phyloP scores from a whole-genome alignment of 305 asterid species.

The Ilex paraguariensis region DNA sequence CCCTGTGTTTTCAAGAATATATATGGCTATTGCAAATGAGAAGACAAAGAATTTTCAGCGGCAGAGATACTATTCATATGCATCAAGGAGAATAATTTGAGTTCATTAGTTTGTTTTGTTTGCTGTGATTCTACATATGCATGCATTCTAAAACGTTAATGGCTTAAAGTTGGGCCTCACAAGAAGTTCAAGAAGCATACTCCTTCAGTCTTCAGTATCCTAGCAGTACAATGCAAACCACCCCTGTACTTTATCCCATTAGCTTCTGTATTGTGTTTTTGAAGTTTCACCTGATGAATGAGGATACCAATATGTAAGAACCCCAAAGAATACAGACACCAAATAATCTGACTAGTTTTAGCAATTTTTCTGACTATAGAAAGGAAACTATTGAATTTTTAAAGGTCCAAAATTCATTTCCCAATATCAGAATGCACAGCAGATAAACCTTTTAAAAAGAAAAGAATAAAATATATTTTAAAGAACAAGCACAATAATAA shows the following conservation, averaged over 20 bases:
- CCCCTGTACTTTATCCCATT: conserved; percentile 63
- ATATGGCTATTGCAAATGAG: too few relatives aligned
- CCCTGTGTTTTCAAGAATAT: too few relatives aligned
- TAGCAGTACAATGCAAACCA: conserved; percentile 72
- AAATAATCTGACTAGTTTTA: conserved; percentile 6
- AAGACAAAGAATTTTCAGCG: too few relatives aligned
- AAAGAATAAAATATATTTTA: neutral
- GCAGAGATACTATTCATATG: too few relatives aligned
- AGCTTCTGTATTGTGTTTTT: conserved; percentile 79
- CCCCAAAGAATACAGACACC: conserved; percentile 12
- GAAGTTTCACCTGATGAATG: conserved; percentile 73
- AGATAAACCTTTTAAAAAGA: conserved; percentile 7
- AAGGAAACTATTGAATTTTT: too few relatives aligned
- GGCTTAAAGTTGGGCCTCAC: conserved; percentile 16
- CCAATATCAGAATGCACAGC: conserved; percentile 1
- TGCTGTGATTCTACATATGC: too few relatives aligned
- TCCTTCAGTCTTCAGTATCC: conserved; percentile 86
- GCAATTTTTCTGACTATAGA: neutral
- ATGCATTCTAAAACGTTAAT: neutral
- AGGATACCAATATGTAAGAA: conserved; percentile 15
- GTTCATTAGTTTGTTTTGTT: too few relatives aligned
- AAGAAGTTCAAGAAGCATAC: conserved; percentile 51
- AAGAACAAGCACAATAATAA: too few relatives aligned
- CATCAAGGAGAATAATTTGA: too few relatives aligned
- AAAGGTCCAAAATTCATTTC: neutral